These are phyloP conservation scores for Boechera stricta DNA, from an alignment of 345 rosid genomes.

Conservation along the genomic window DNA sequence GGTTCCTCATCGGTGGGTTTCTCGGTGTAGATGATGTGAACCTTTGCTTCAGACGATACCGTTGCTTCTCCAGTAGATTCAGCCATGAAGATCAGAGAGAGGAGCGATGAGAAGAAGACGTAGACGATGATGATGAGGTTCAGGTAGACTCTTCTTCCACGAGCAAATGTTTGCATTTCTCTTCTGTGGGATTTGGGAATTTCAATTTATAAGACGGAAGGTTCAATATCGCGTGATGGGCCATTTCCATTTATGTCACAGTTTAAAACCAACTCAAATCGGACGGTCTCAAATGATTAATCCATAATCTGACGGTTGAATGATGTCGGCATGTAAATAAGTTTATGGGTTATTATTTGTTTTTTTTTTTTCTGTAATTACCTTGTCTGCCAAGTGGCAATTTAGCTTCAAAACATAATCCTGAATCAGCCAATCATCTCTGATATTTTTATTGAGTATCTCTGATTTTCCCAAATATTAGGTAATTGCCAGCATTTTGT, in stretches of 20 bases:
- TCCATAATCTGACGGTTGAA: slow-evolving; percentile 11
- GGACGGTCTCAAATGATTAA: slow-evolving; percentile 23
- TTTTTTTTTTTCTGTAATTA: background rate
- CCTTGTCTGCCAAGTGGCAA: background rate
- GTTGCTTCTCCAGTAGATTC: slow-evolving; percentile 43
- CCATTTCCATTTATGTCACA: background rate
- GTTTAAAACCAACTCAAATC: slow-evolving; percentile 10
- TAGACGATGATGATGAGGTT: background rate
- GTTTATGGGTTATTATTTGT: background rate
- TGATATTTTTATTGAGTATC: background rate
- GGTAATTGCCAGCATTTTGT: background rate
- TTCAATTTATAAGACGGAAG: background rate
- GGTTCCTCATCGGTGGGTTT: slow-evolving; percentile 68
- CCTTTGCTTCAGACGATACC: slow-evolving; percentile 48
- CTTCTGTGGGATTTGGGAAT: slow-evolving; percentile 24
- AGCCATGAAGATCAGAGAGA: slow-evolving; percentile 52
- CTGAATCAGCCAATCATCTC: background rate
- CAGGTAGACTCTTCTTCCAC: slow-evolving; percentile 7
- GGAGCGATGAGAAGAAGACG: slow-evolving; percentile 11
- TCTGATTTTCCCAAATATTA: background rate
- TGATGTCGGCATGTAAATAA: background rate
- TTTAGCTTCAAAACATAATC: background rate
- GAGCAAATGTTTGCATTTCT: slow-evolving; percentile 27
- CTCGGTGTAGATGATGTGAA: slow-evolving; percentile 86
- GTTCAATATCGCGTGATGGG: background rate